These are phyloP conservation scores for Microdochium nivale DNA, from an alignment of 2,329 filamentous ascomycete species.

Conservation along the genomic window DNA sequence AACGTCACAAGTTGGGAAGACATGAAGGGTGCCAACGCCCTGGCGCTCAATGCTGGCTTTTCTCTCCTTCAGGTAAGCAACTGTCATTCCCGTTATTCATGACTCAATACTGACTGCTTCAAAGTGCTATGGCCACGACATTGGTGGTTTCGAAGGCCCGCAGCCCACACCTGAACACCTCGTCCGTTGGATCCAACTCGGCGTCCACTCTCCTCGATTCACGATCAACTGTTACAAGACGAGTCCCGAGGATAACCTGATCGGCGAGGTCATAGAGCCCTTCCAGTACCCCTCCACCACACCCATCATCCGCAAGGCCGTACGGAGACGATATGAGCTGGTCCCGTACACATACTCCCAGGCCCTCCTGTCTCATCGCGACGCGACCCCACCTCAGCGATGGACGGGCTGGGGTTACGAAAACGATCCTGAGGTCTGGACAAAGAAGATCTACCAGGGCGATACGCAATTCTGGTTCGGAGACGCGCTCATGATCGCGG, in stretches of 20 bases:
- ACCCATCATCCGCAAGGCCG: slow-evolving; percentile 51
- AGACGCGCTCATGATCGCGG: slow-evolving; percentile 55
- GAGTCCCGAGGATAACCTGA: slow-evolving; percentile 50
- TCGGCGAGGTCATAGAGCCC: slow-evolving; percentile 68
- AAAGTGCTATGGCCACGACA: slow-evolving; percentile 62
- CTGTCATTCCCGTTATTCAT: neutral
- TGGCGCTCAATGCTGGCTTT: slow-evolving; percentile 60
- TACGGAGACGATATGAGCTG: slow-evolving; percentile 63
- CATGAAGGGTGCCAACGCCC: slow-evolving; percentile 63
- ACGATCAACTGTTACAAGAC: slow-evolving; percentile 78
- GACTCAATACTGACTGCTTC: neutral
- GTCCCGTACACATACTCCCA: slow-evolving; percentile 65
- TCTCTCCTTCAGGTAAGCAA: slow-evolving; percentile 50
- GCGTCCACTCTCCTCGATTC: slow-evolving; percentile 61
- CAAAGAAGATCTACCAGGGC: slow-evolving; percentile 45
- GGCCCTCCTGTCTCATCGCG: slow-evolving; percentile 51
- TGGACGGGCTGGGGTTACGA: slow-evolving; percentile 72
- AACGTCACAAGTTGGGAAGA: slow-evolving; percentile 67
- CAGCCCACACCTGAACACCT: slow-evolving; percentile 64
- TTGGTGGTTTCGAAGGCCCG: slow-evolving; percentile 67
- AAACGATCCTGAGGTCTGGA: slow-evolving; percentile 58
- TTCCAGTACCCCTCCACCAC: slow-evolving; percentile 69
- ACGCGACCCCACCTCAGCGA: slow-evolving; percentile 55
- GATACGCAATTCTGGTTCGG: slow-evolving; percentile 70
- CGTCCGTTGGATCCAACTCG: slow-evolving; percentile 65